Evolutionary conservation across 2,329 filamentous ascomycete genomes (phyloP).

Genomic region (Paraphaeosphaeria minitans): DNA sequence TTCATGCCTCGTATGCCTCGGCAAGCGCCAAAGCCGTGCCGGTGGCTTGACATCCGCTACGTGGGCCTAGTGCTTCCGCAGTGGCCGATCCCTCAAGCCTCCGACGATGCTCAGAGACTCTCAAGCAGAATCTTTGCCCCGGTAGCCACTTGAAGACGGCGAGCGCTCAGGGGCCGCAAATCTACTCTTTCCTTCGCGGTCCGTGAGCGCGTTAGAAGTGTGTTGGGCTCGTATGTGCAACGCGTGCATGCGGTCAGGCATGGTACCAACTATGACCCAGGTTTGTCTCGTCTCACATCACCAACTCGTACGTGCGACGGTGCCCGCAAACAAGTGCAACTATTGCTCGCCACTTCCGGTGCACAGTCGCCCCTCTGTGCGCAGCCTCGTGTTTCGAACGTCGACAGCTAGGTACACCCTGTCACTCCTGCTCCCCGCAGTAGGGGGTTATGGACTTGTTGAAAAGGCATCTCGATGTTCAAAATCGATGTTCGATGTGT

Average conservation of each 20-base stretch:
- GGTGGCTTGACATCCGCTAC: not conserved
- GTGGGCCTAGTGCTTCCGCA: not conserved
- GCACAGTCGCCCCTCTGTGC: not conserved
- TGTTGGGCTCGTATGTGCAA: not conserved
- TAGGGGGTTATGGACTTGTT: not conserved
- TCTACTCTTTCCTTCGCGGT: not conserved
- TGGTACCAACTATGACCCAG: not conserved
- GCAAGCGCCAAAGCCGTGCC: not conserved
- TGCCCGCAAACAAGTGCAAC: not conserved
- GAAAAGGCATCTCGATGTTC: not conserved
- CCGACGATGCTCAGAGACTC: not conserved
- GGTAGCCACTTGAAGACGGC: not conserved
- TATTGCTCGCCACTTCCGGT: not conserved
- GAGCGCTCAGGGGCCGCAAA: not conserved
- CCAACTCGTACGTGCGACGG: not conserved
- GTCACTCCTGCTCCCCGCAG: not conserved
- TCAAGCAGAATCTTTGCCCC: not conserved
- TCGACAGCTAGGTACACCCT: not conserved
- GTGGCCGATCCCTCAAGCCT: not conserved
- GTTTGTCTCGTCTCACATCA: not conserved
- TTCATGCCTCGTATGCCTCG: not conserved
- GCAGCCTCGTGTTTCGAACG: not conserved
- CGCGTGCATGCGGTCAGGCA: not conserved
- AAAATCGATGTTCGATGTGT: slow-evolving; percentile 1
- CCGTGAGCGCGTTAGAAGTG: not conserved